These are phyloP conservation scores for Colletotrichum lupini DNA, from an alignment of 2,329 filamentous ascomycete genomes.

Conservation along the genomic window DNA sequence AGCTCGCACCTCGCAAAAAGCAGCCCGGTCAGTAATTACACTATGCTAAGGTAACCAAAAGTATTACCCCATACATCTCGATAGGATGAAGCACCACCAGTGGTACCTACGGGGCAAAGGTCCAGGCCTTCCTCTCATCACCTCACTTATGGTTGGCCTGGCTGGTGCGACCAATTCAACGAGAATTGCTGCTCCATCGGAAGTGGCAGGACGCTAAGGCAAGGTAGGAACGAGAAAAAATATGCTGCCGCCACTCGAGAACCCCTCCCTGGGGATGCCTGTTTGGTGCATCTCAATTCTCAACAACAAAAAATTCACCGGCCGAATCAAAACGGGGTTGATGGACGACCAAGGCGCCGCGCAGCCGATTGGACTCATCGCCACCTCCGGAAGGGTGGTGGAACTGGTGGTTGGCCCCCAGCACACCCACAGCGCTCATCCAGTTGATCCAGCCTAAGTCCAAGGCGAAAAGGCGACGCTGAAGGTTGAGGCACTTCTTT, in stretches of 20 bases:
- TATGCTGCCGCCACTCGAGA: conserved; percentile 14
- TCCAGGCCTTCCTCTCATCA: neutral
- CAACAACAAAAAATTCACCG: conserved; percentile 27
- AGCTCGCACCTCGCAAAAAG: neutral
- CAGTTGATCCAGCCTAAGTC: no score
- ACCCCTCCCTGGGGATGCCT: conserved; percentile 1
- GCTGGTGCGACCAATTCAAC: conserved; percentile 34
- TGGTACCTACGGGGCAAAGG: neutral
- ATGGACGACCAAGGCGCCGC: neutral
- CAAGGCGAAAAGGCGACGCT: conserved; percentile 20
- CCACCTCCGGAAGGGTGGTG: conserved; percentile 7
- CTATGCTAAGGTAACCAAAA: neutral
- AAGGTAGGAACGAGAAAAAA: conserved; percentile 20
- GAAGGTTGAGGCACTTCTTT: conserved; percentile 24
- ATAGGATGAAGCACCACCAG: neutral
- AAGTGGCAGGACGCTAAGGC: conserved; percentile 8
- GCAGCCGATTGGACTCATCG: conserved; percentile 3
- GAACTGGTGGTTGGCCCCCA: conserved; percentile 6
- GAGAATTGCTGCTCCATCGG: conserved; percentile 33
- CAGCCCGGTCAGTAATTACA: neutral
- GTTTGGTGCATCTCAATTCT: conserved; percentile 23
- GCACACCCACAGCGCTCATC: neutral
- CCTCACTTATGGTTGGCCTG: conserved; percentile 6
- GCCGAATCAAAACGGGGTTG: conserved; percentile 14
- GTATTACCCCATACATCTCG: neutral